Evolutionary conservation across 148 eudicot species (phyloP).

Genomic region (Chenopodium quinoa): DNA sequence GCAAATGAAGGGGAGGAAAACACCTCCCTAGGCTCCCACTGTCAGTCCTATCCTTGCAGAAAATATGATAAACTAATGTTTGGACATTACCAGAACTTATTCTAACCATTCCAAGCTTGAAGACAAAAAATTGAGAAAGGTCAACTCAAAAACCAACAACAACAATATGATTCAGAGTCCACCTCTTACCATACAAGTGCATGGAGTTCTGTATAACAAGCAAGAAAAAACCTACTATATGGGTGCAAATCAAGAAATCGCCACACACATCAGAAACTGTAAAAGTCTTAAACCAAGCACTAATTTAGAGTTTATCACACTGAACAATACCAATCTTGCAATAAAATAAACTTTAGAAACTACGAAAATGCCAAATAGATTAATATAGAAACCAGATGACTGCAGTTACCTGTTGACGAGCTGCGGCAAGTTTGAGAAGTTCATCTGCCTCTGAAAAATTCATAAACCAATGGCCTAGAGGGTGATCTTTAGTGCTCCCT

Average conservation of each 20-base stretch:
- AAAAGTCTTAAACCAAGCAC: background rate
- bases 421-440: constrained; percentile 73
- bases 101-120: background rate
- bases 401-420: constrained; percentile 68
- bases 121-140: background rate
- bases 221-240: background rate
- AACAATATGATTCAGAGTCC: background rate
- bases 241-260: background rate
- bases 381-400: background rate
- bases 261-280: background rate
- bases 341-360: background rate
- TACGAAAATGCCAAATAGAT: background rate
- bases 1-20: background rate
- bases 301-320: background rate
- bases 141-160: background rate
- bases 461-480: constrained; percentile 59
- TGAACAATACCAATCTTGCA: background rate
- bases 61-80: background rate
- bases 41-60: background rate
- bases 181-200: background rate
- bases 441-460: constrained; percentile 83
- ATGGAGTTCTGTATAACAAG: background rate
- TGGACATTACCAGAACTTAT: background rate
- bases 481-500: constrained; percentile 56
- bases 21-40: background rate